Evolutionary conservation across 441 rosid genomes (phyloP).

Genomic region (Croton setiger): DNA sequence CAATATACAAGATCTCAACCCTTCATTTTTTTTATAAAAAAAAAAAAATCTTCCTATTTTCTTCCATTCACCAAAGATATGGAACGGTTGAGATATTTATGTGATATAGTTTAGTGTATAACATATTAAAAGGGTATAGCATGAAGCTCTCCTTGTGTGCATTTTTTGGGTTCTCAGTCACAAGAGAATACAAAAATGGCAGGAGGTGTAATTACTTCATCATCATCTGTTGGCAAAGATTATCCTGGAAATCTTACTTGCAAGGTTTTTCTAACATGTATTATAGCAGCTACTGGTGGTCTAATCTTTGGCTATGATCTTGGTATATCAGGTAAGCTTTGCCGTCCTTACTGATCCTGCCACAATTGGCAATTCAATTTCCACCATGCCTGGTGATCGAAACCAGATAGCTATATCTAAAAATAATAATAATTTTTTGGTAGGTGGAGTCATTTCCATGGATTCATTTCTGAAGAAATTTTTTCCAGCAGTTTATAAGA

Average conservation of each 20-base stretch:
- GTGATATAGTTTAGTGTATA: neutral
- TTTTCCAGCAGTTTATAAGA: constrained; percentile 30
- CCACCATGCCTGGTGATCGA: too few species aligned
- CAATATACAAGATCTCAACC: too few species aligned
- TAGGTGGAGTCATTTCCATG: constrained; percentile 53
- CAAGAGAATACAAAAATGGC: constrained; percentile 22
- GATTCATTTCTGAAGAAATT: constrained; percentile 40
- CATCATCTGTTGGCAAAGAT: constrained; percentile 15
- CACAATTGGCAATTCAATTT: too few species aligned
- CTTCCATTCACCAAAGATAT: too few species aligned
- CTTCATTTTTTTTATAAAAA: too few species aligned
- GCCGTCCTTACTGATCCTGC: too few species aligned
- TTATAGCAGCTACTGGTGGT: constrained; percentile 40
- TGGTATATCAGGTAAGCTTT: constrained; percentile 37
- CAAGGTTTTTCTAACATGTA: constrained; percentile 29
- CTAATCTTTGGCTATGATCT: constrained; percentile 41
- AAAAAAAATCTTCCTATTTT: too few species aligned
- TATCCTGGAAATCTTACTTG: constrained; percentile 37
- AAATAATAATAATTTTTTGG: too few species aligned
- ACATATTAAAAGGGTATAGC: too few species aligned
- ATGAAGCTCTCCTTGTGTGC: neutral
- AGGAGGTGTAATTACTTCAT: constrained; percentile 24
- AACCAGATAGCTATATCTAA: too few species aligned
- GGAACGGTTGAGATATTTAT: neutral
- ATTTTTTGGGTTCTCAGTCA: neutral